Evolutionary conservation across 495 filamentous ascomycete genomes (phyloP), one percentile per base, ranked within the genome.

Genomic region (Xylaria bambusicola): DNA sequence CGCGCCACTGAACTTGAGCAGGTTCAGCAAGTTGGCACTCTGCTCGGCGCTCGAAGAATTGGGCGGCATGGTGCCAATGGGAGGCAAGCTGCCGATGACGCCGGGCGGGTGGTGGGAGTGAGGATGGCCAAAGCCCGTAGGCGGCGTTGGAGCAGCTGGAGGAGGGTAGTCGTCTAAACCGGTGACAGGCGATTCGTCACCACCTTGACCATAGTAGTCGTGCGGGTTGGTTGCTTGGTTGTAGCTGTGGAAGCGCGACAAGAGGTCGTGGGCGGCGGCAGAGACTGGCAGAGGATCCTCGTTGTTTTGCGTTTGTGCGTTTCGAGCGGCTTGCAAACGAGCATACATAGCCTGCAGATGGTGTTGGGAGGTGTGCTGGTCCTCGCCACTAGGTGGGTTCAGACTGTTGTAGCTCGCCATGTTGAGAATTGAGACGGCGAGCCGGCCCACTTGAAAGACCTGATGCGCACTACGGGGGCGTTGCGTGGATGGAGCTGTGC

Each of bases 1-100:
- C 20, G 61, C 63, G 50, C 89, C 82, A 64, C 84, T 91, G 75
- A 92, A 97, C 75, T 92, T 92, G 49, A 98, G 82, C 40, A 98
- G 82, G 66, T 88, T 94, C 68, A 98, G 80, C 62, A 98, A 75
- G 67, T 87, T 91, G 74, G 85, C 52, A 80, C 86, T 76, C 78
- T 84, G 68, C 29, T 90, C 80, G 52, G 82, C 73, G 64, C 75
- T 66, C 58, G 75, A 68, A 45, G 61, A 17, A 18, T 58, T 65
- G 9, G 61, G 44, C 27, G 75, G 74, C 65, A 73, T 75, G 17
- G 69, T 70, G 48, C 69, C 71, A 45, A 78, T 76, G n/a, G 70
- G 67, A 17, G 72, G 72, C 56, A 78, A 68, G 56, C 58, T 56
- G 41, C 60, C 51, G 51, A 63, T 56, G 31, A 59, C 56, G 5